phyloP scores from a whole-genome alignment of 306 rosid genomes.

The Cicer arietinum region DNA sequence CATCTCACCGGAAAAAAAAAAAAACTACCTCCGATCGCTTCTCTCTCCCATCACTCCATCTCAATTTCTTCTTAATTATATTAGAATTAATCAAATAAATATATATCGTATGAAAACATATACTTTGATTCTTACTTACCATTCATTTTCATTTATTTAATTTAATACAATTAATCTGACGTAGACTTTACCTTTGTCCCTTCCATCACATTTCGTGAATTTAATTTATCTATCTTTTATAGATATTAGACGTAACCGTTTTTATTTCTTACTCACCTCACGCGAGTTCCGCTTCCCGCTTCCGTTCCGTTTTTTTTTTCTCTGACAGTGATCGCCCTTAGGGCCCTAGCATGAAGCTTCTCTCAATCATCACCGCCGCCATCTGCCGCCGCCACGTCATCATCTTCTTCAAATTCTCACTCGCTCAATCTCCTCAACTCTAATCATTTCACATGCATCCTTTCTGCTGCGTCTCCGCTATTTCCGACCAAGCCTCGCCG shows the following conservation, averaged over 20 bases:
- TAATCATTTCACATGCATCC: conserved; percentile 73
- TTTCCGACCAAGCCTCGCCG: conserved; percentile 72
- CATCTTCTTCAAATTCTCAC: neutral
- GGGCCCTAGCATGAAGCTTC: conserved; percentile 44
- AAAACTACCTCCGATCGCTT: conserved; percentile 15
- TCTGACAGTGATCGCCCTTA: conserved; percentile 3
- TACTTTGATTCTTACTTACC: neutral
- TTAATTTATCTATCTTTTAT: conserved; percentile 10
- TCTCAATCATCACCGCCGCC: conserved; percentile 31
- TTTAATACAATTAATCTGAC: conserved; percentile 20
- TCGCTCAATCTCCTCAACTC: neutral
- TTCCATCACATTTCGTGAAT: conserved; percentile 17
- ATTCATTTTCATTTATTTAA: conserved; percentile 13
- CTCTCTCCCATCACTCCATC: conserved; percentile 27
- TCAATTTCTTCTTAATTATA: neutral
- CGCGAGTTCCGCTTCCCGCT: conserved; percentile 40
- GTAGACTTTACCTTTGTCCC: conserved; percentile 27
- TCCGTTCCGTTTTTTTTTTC: conserved; percentile 26
- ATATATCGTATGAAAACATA: neutral
- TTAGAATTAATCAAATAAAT: too few relatives aligned
- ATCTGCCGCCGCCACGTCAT: conserved; percentile 41
- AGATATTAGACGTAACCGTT: conserved; percentile 47
- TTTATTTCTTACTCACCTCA: conserved; percentile 35
- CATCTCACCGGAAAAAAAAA: conserved; percentile 36
- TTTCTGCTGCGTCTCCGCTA: conserved; percentile 79